A percentile compares a stretch with the other conserved stretches of the same genome.
phyloP scores from a whole-genome alignment of 1,139 yeast species.

The Arxiozyma telluris region DNA sequence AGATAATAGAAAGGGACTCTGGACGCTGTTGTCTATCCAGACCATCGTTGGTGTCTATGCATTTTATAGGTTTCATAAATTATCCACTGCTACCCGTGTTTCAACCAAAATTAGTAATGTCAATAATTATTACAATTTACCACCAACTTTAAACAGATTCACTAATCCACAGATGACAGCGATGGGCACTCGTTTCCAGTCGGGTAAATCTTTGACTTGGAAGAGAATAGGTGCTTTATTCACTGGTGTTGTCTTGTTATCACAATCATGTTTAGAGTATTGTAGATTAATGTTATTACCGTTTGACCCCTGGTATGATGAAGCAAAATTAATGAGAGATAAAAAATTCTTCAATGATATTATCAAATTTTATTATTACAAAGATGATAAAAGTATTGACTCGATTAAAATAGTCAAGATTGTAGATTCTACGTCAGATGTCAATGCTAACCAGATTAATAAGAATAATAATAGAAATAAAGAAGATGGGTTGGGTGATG shows the following conservation, averaged over 20 bases:
- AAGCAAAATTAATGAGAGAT: conserved; percentile 37
- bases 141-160: conserved; percentile 29
- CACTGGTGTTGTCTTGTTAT: conserved; percentile 23
- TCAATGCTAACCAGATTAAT: conserved; percentile 25
- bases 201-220: conserved; percentile 4
- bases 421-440: too few species aligned
- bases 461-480: conserved; percentile 24
- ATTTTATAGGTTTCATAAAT: conserved; percentile 18
- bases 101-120: not conserved
- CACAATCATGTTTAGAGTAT: conserved; percentile 36
- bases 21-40: conserved; percentile 41
- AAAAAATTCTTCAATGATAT: conserved; percentile 31
- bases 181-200: not conserved
- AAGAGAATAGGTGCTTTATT: conserved; percentile 19
- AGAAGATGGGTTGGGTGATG: conserved; percentile 19
- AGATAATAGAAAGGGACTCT: conserved; percentile 45
- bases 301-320: conserved; percentile 60
- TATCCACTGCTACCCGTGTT: conserved; percentile 4
- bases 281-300: conserved; percentile 40
- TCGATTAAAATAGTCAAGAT: conserved; percentile 20
- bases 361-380: conserved; percentile 23
- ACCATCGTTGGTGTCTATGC: conserved; percentile 36
- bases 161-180: conserved; percentile 10
- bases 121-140: not conserved
- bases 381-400: conserved; percentile 24